Base-by-base conservation (phyloP, 2,329 filamentous ascomycete species). In the Sordariomycetes sp. region DNA sequence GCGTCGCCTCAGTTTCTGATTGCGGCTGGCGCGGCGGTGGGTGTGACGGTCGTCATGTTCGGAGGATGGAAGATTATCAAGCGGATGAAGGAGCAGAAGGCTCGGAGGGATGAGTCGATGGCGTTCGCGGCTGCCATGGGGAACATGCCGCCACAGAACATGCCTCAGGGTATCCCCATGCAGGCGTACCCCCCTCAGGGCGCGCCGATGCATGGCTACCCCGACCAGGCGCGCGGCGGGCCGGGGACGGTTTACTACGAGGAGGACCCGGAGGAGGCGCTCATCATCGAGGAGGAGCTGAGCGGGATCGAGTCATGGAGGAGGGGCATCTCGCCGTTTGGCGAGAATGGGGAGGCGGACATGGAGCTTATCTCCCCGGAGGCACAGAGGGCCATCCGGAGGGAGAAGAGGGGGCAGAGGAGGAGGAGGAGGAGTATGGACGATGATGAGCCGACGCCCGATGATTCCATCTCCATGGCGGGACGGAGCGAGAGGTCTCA, bases 41-140 rank as follows among this genome's bases (percentile, higher is more conserved):
- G 94, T 15, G 85, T 96, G n/a, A 97, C 94, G 0, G 85, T 97
- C 10, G 89, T 99, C 64, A 91, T 94, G 68, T 89, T 99, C 60
- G 94, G 94, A 57, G 92, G 94, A 5, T 97, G 90, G 80, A 97
- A 96, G 73, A 96, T 99, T 68, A 85, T 99, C 72, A 95, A 96
- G 77, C 86, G 84, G 64, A 89, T 97, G 62, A 70, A 72, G 59
- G 77, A 78, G 57, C 67, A 66, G 22, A 67, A 69, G 57, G 56
- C 17, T 35, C 17, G 59, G 17, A 68, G 67, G 51, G 64, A 66
- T 22, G 25, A 65, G 10, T 60, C 69, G 28, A 67, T 70, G 63
- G 69, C 67, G 1, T 67, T 70, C 51, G 62, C 65, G 22, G 54
- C 60, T 24, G 28, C 48, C 10, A 51, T 28, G 22, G 36, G 36